These are phyloP conservation scores for Rhodotorula babjevae DNA, from an alignment of 768 basidiomycete genomes.

Conservation along the genomic window DNA sequence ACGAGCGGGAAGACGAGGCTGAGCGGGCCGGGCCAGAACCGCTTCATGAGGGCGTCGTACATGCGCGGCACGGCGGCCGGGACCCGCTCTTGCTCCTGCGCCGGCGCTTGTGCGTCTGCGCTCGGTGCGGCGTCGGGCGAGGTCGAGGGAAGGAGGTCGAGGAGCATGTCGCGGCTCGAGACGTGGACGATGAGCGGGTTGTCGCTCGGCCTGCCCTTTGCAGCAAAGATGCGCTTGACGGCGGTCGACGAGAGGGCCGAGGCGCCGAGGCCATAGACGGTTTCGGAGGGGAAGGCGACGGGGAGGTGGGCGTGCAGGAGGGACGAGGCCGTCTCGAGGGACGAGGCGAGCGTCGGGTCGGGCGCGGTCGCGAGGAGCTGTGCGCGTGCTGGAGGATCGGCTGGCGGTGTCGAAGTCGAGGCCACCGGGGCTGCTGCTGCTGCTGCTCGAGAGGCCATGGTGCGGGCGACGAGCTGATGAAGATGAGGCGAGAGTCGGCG, in stretches of 20 bases:
- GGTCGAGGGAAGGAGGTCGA: conserved; percentile 61
- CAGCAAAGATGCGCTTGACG: conserved; percentile 68
- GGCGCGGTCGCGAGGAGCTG: conserved; percentile 14
- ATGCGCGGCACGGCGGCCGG: conserved; percentile 53
- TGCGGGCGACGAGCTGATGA: no score
- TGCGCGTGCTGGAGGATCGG: not conserved
- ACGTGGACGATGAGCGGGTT: conserved; percentile 98
- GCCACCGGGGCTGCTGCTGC: not conserved
- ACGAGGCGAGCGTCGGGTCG: not conserved
- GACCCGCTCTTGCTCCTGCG: not conserved
- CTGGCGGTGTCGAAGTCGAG: not conserved
- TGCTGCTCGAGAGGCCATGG: no score
- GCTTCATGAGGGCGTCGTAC: conserved; percentile 69
- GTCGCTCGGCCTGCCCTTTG: conserved; percentile 87
- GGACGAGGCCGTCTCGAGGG: conserved; percentile 24
- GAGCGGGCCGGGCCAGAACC: conserved; percentile 92
- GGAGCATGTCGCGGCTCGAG: conserved; percentile 76
- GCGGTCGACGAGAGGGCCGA: conserved; percentile 62
- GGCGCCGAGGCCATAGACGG: conserved; percentile 96
- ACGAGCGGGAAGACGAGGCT: conserved; percentile 75
- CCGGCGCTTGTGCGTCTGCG: not conserved
- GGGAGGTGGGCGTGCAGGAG: conserved; percentile 31
- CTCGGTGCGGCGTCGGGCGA: conserved; percentile 47
- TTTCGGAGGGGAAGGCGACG: conserved; percentile 94
- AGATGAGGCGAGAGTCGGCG: no score